These are phyloP conservation scores for Penicillium brevicompactum DNA, from an alignment of 2,329 filamentous ascomycete genomes.

Conservation along the genomic window DNA sequence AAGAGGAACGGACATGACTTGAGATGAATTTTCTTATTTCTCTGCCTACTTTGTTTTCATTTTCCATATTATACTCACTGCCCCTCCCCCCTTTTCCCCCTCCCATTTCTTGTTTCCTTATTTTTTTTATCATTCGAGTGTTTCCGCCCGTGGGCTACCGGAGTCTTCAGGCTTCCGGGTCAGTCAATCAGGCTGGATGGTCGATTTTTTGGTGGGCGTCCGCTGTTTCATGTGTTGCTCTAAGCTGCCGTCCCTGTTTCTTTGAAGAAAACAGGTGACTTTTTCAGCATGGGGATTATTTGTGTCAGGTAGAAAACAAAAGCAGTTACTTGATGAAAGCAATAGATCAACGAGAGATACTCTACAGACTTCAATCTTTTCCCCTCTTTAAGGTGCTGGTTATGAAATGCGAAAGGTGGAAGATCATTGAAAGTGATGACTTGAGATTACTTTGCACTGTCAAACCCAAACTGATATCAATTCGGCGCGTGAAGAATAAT, in stretches of 20 bases:
- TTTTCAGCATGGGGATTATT: conserved; percentile 18
- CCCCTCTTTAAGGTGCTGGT: background rate
- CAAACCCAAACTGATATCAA: background rate
- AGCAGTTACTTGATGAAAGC: conserved; percentile 29
- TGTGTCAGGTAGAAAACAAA: conserved; percentile 25
- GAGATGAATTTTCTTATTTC: conserved; percentile 31
- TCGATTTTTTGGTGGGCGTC: conserved; percentile 29
- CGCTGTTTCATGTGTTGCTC: conserved; percentile 24
- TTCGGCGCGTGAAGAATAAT: background rate
- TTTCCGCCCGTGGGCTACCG: conserved; percentile 16
- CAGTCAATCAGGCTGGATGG: conserved; percentile 25
- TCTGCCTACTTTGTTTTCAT: conserved; percentile 23
- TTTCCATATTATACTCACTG: conserved; percentile 21
- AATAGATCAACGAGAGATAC: conserved; percentile 25
- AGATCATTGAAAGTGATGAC: background rate
- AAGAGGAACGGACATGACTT: conserved; percentile 30
- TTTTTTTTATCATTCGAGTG: conserved; percentile 13
- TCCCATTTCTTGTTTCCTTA: conserved; percentile 15
- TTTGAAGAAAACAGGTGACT: conserved; percentile 14
- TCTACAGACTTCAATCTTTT: conserved; percentile 9
- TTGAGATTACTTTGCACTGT: background rate
- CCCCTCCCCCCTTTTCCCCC: background rate
- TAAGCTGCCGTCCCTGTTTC: conserved; percentile 22
- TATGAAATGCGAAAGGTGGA: background rate
- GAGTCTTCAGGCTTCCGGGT: conserved; percentile 12